Conservation (phyloP, 805 yeast genomes). For the Komagataella pastoris region DNA sequence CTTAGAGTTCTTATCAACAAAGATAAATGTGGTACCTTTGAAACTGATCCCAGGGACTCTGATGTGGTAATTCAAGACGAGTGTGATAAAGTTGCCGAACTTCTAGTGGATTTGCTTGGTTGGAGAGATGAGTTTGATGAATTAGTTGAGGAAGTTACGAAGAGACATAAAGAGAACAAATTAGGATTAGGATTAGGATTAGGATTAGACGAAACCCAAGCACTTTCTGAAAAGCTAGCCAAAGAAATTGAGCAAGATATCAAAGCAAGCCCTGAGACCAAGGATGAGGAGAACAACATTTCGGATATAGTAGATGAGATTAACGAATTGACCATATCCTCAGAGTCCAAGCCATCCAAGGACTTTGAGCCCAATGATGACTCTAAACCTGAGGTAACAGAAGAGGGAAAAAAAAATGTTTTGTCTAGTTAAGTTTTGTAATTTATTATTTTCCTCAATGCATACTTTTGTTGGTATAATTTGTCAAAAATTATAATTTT, state of each 20-base stretch:
- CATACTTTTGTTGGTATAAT: too few relatives aligned
- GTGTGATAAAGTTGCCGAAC: slow-evolving; percentile 53
- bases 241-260: background rate
- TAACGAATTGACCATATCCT: background rate
- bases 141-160: slow-evolving; percentile 19
- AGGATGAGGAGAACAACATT: background rate
- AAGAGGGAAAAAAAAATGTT: background rate
- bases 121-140: slow-evolving; percentile 46
- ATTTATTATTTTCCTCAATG: too few relatives aligned
- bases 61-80: slow-evolving; percentile 52
- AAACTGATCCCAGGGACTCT: slow-evolving; percentile 31
- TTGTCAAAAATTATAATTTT: too few relatives aligned
- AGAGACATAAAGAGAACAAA: slow-evolving; percentile 3
- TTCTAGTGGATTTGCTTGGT: slow-evolving; percentile 39
- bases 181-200: background rate
- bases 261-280: background rate
- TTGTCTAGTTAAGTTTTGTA: too few relatives aligned
- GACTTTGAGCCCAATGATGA: background rate
- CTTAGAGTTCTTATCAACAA: slow-evolving; percentile 59
- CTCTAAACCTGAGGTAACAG: background rate
- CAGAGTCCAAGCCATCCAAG: background rate
- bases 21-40: slow-evolving; percentile 68
- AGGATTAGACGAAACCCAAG: background rate
- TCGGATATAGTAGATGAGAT: background rate
- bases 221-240: background rate